Evolutionary conservation across 345 rosid genomes (phyloP), one percentile per base, ranked within the genome.

Genomic region (Populus nigra): DNA sequence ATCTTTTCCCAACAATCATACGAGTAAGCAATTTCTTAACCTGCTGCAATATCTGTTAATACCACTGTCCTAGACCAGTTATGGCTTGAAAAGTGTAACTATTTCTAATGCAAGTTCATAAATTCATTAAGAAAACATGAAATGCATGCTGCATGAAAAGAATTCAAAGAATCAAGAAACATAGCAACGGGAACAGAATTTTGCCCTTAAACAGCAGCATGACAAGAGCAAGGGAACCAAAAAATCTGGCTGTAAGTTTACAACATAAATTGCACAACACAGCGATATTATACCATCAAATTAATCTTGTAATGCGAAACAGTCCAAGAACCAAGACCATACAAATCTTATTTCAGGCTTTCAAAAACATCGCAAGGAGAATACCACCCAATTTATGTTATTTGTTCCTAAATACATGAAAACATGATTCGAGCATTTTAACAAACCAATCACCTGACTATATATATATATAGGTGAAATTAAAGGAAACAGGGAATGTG

Each of bases 401-500:
- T 9, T 23, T 45, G 49, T 8, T 18, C 17, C 45, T 57, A 63
- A 45, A 65, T 27, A 47, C 36, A 20, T 17, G 8, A 77, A 74
- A 15, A 15, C 53, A 71, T 76, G 81, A 79, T 38, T 33, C n/a
- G 55, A 68, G 59, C 70, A 73, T 65, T 62, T 31, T 9, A 41
- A 12, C 29, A 43, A 25, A 17, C 45, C 43, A 43, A 35, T 31
- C 61, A 18, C 71, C 27, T 25, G 29, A 43, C 2, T 13, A 29
- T 29, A 29, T 5, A 20, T 11, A 33, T 17, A 27, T 25, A 6
- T 65, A 65, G 17, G 71, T 23, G 71, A 41, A 36, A 33, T 29
- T 7, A 31, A 82, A 67, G 74, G 59, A 83, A 78, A 76, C 70
- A 72, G 72, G 72, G 68, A 45, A 71, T 69, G 45, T 73, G 82